Base-by-base conservation (phyloP, 2,329 filamentous ascomycete species). In the Exserohilum turcica region DNA sequence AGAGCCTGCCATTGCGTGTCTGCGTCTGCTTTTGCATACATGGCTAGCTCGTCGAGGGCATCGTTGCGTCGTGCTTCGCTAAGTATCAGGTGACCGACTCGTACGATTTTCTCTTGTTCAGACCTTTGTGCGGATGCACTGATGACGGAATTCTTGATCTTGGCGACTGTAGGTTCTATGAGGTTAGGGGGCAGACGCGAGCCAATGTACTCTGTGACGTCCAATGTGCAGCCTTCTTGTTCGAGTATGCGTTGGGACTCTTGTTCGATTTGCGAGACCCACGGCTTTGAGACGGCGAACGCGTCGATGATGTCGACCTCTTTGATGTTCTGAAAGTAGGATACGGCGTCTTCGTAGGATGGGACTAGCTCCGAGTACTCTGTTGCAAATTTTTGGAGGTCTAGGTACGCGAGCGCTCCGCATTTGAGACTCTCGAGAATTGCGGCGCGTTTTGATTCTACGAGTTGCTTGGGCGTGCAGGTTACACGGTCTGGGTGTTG, bases 231-330 rank as follows among this genome's bases (percentile, higher is more conserved):
- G 4, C 60, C 64, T 32, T 60, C 47, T 15, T 56, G 48, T 21
- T 55, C 50, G 15, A 73, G 42, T 6, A 45, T 52, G 3, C 43
- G 39, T 10, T 59, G 7, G 40, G 55, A 62, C 5, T 64, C 54
- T 35, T 60, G 47, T 10, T 51, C 55, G 27, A 64, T 31, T 0
- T 55, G 52, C 3, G 58, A 50, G 15, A 67, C 43, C 65, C 67
- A 71, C 6, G 40, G 38, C 12, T 60, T 48, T 7, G 70, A 73
- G 1, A 73, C 52, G 5, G 65, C 68, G 46, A 59, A 65, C 6
- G 42, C n/a, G 10, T 50, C 56, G 13, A 60, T 38, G 8, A 66
- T 7, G 6, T 56, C 44, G 13, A 68, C 44, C 12, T 44, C 61
- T 15, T 56, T 18, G 3, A 56, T 29, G 6, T 40, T 32, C 6